These are phyloP conservation scores for Penicillium sp. DNA, from an alignment of 2,329 filamentous ascomycete genomes.

Conservation along the genomic window DNA sequence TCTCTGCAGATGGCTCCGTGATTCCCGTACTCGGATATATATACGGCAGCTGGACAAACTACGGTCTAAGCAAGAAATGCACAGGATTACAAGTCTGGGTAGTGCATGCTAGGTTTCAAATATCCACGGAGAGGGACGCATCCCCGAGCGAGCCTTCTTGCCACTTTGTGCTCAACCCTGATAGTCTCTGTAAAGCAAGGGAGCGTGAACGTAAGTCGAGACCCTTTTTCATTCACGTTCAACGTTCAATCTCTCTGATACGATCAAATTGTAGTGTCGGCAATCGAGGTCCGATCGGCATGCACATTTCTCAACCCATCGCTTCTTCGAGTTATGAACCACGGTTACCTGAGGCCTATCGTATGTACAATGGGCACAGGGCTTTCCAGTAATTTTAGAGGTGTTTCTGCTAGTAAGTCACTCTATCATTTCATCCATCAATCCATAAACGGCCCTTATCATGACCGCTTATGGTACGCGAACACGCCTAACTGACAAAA, in stretches of 20 bases:
- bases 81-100: conserved; percentile 6
- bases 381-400: background rate
- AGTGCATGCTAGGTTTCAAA: background rate
- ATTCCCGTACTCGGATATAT: conserved; percentile 9
- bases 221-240: background rate
- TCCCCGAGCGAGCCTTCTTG: background rate
- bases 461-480: background rate
- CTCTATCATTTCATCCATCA: too few relatives aligned
- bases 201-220: conserved; percentile 1
- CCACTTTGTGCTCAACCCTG: conserved; percentile 7
- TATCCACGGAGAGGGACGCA: background rate
- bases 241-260: background rate
- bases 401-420: background rate
- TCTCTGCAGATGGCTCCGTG: background rate
- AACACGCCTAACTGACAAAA: background rate
- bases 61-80: background rate
- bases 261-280: background rate
- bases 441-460: too few relatives aligned
- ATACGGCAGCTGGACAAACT: conserved; percentile 8
- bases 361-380: background rate
- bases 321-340: conserved; percentile 8
- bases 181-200: background rate
- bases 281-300: background rate
- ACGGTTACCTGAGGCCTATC: background rate
- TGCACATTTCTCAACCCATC: conserved; percentile 10